phyloP scores from a whole-genome alignment of 2,329 filamentous ascomycete genomes.

The Samsoniella hepiali region DNA sequence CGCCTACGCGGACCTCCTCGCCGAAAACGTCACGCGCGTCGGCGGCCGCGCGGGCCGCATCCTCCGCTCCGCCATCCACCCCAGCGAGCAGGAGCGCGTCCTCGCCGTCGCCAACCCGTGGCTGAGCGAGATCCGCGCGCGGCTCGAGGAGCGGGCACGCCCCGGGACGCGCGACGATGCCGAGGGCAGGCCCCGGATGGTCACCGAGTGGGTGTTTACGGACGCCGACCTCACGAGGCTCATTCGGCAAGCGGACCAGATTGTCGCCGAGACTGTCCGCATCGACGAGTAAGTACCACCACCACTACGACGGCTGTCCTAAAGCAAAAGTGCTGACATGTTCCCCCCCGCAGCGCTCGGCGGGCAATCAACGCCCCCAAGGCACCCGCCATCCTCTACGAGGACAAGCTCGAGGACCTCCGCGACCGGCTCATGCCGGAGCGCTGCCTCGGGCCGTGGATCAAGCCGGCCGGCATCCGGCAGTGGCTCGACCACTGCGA shows the following conservation, averaged over 20 bases:
- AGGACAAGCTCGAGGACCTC: slow-evolving; percentile 17
- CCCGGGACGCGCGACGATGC: not conserved
- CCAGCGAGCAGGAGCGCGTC: slow-evolving; percentile 7
- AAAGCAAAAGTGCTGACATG: not conserved
- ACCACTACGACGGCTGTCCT: too few relatives aligned
- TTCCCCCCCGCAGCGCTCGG: not conserved
- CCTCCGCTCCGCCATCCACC: slow-evolving; percentile 2
- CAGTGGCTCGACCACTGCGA: slow-evolving; percentile 19
- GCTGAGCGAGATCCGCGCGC: slow-evolving; percentile 1
- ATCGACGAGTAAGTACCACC: slow-evolving; percentile 8
- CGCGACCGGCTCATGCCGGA: slow-evolving; percentile 15
- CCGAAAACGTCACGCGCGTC: not conserved
- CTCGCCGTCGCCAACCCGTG: not conserved
- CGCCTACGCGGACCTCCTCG: slow-evolving; percentile 17
- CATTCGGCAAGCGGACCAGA: not conserved
- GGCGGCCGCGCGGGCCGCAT: not conserved
- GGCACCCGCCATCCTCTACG: slow-evolving; percentile 10
- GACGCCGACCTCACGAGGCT: slow-evolving; percentile 3
- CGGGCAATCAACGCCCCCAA: not conserved
- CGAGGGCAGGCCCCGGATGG: not conserved
- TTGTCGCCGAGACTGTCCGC: not conserved
- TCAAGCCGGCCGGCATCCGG: slow-evolving; percentile 1
- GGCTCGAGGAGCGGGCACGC: not conserved
- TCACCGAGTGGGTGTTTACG: slow-evolving; percentile 11
- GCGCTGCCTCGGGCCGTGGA: slow-evolving; percentile 16